phyloP scores from a whole-genome alignment of 2,329 filamentous ascomycete species.

The Phaeosphaeria sp. region DNA sequence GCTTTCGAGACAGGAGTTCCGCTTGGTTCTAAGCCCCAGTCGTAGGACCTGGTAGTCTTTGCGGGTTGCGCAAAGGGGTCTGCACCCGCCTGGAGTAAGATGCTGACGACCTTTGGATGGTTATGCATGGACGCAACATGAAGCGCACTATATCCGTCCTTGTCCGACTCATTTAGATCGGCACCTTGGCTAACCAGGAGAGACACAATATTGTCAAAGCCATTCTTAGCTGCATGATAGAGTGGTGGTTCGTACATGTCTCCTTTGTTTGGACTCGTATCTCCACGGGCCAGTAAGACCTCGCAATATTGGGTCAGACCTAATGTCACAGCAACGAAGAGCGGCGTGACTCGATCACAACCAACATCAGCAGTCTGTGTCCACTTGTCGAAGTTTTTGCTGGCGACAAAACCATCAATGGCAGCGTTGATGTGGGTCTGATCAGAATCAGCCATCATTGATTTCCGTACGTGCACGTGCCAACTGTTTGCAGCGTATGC shows the following conservation, averaged over 20 bases:
- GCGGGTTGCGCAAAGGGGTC: slow-evolving; percentile 26
- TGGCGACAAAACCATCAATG: slow-evolving; percentile 7
- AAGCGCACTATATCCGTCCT: slow-evolving; percentile 20
- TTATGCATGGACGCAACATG: slow-evolving; percentile 14
- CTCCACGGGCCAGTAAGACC: not conserved
- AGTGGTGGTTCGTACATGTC: not conserved
- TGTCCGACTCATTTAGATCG: slow-evolving; percentile 22
- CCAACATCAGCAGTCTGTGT: not conserved
- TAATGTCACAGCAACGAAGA: slow-evolving; percentile 15
- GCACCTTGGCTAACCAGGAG: slow-evolving; percentile 25
- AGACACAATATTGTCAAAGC: slow-evolving; percentile 11
- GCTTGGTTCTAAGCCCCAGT: not conserved
- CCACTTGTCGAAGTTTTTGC: not conserved
- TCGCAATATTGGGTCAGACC: slow-evolving; percentile 8
- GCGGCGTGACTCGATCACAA: not conserved
- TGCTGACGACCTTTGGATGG: slow-evolving; percentile 30
- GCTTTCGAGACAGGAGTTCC: not conserved
- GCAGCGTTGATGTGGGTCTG: slow-evolving; percentile 8
- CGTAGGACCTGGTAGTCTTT: slow-evolving; percentile 18
- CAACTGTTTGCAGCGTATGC: slow-evolving; percentile 15
- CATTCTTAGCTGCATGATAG: slow-evolving; percentile 12
- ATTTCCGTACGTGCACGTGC: slow-evolving; percentile 15
- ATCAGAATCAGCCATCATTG: not conserved
- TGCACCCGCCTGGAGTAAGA: slow-evolving; percentile 48
- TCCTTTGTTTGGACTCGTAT: not conserved